Evolutionary conservation across 2,329 filamentous ascomycete genomes (phyloP).

Genomic region (Botryotinia globosa): DNA sequence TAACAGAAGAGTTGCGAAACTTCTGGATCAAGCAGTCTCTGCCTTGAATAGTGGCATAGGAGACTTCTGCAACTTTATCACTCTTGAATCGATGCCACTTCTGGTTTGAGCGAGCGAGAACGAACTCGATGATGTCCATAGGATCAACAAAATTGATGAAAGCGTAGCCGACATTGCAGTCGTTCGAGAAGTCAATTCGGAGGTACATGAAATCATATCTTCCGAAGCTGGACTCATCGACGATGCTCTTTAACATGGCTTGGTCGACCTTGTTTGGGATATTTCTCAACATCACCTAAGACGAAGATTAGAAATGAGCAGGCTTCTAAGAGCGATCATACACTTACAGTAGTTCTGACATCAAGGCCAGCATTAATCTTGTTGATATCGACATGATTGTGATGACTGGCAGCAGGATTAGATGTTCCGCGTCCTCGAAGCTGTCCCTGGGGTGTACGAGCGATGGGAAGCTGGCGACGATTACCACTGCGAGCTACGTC

Average conservation of each 20-base stretch:
- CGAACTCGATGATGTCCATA: conserved; percentile 73
- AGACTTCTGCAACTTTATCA: conserved; percentile 83
- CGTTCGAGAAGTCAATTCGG: conserved; percentile 81
- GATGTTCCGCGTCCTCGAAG: conserved; percentile 41
- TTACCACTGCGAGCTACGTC: conserved; percentile 23
- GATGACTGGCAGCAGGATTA: conserved; percentile 48
- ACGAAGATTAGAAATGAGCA: conserved; percentile 21
- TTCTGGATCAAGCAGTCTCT: conserved; percentile 88
- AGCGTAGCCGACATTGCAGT: conserved; percentile 91
- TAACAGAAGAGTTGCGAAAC: conserved; percentile 94
- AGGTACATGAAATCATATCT: conserved; percentile 95
- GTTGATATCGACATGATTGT: conserved; percentile 61
- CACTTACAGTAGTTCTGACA: conserved; percentile 69
- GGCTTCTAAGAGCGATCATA: not conserved
- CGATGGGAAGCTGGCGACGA: conserved; percentile 43
- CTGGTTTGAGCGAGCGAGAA: conserved; percentile 66
- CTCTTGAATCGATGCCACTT: conserved; percentile 78
- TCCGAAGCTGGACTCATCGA: conserved; percentile 75
- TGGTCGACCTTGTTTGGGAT: conserved; percentile 88
- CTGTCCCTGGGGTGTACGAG: conserved; percentile 37
- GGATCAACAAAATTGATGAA: conserved; percentile 94
- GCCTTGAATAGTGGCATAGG: conserved; percentile 96
- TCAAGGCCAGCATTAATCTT: conserved; percentile 65
- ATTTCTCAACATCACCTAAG: conserved; percentile 87
- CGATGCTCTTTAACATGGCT: conserved; percentile 70